phyloP scores from a whole-genome alignment of 176 grass and related monocot genomes.

The Lolium perenne region DNA sequence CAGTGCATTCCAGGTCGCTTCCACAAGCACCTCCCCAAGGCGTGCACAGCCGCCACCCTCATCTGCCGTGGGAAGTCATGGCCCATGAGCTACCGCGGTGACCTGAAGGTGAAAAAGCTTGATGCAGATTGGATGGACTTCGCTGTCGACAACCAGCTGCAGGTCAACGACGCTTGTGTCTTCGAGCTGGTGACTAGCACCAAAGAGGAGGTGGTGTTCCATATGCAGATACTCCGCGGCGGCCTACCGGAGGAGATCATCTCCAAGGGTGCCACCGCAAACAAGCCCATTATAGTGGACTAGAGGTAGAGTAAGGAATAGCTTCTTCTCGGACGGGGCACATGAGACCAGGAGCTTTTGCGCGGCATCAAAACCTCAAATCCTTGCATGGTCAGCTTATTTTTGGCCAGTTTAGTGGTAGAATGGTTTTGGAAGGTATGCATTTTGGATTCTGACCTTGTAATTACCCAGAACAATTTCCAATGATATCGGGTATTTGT shows the following conservation, averaged over 20 bases:
- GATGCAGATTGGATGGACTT: slow-evolving; percentile 46
- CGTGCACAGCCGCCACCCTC: slow-evolving; percentile 21
- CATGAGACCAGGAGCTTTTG: background rate
- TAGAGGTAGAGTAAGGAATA: slow-evolving; percentile 12
- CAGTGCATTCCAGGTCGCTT: slow-evolving; percentile 45
- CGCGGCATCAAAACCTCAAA: background rate
- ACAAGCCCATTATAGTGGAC: slow-evolving; percentile 44
- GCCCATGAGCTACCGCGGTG: slow-evolving; percentile 39
- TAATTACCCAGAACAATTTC: background rate
- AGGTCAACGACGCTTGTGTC: slow-evolving; percentile 46
- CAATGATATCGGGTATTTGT: background rate
- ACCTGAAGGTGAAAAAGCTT: slow-evolving; percentile 31
- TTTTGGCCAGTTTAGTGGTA: background rate
- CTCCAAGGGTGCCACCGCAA: slow-evolving; percentile 33
- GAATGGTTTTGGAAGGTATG: background rate
- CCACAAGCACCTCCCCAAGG: slow-evolving; percentile 22
- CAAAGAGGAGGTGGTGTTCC: slow-evolving; percentile 19
- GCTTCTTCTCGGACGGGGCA: background rate
- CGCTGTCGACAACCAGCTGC: slow-evolving; percentile 43
- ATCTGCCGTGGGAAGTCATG: slow-evolving; percentile 38
- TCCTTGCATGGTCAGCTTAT: background rate
- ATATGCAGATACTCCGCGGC: slow-evolving; percentile 52
- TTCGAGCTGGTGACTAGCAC: slow-evolving; percentile 35
- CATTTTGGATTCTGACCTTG: background rate
- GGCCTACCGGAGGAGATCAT: slow-evolving; percentile 47